Percentiles rank a stretch among this genome's conserved stretches.
Conservation (phyloP, 176 grass and related monocot genomes). For the Aegilops tauschii region DNA sequence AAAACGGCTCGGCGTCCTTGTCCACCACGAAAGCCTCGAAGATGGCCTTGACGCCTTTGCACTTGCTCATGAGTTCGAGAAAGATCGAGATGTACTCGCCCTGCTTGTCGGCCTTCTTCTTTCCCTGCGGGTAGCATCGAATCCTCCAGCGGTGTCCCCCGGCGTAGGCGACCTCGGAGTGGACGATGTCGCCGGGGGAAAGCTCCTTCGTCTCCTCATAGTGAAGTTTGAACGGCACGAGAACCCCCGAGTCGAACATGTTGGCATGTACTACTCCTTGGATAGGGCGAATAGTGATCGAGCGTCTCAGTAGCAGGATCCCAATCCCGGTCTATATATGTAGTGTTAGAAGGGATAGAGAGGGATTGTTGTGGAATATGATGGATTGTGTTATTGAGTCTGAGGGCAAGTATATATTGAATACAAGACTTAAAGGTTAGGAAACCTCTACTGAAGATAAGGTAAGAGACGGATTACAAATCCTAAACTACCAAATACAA, state of each 20-base stretch:
- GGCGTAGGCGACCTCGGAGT: not conserved
- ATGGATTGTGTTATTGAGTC: no score
- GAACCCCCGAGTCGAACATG: not conserved
- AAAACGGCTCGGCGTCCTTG: not conserved
- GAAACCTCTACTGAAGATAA: no score
- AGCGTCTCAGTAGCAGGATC: no score
- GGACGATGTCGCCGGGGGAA: not conserved
- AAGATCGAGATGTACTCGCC: not conserved
- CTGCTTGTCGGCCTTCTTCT: not conserved
- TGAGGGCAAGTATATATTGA: no score
- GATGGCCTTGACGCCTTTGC: not conserved
- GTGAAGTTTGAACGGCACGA: constrained; percentile 21
- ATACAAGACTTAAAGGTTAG: no score
- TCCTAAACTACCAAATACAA: no score
- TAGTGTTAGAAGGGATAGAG: no score
- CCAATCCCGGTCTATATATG: no score
- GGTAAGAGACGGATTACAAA: no score
- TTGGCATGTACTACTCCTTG: not conserved
- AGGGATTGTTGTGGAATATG: no score
- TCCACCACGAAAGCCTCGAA: constrained; percentile 7
- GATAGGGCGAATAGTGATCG: no score
- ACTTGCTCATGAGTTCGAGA: not conserved
- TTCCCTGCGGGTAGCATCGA: not conserved
- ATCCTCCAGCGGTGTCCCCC: not conserved
- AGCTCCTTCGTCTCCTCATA: not conserved